phyloP scores from a whole-genome alignment of 73 alveolate species.

The Breviolum minutum region DNA sequence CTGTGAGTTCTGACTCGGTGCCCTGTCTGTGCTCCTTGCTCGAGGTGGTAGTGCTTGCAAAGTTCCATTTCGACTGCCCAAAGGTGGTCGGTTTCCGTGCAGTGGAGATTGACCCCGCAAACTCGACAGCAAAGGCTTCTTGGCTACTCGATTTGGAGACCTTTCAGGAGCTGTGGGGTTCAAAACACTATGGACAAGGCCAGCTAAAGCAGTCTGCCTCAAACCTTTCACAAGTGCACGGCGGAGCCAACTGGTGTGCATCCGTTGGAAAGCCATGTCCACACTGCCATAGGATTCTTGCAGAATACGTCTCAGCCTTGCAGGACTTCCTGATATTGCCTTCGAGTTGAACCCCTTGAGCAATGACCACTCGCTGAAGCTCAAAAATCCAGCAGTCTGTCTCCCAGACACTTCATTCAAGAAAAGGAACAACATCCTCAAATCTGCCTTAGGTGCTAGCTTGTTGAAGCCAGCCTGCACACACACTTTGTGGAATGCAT shows the following conservation, averaged over 20 bases:
- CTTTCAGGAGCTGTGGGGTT: conserved; percentile 23
- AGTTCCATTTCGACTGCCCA: conserved; percentile 10
- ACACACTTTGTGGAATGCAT: conserved; percentile 82
- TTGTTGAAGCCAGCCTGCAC: conserved; percentile 81
- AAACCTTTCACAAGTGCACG: conserved; percentile 66
- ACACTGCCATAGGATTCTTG: conserved; percentile 57
- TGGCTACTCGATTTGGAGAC: conserved; percentile 30
- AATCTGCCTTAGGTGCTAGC: conserved; percentile 81
- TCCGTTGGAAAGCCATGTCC: conserved; percentile 67
- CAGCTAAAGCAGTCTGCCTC: conserved; percentile 88
- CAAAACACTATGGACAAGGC: conserved; percentile 63
- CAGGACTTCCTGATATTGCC: conserved; percentile 82
- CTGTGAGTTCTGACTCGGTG: not conserved
- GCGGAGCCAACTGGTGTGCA: conserved; percentile 91
- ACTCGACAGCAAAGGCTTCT: not conserved
- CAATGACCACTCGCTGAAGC: conserved; percentile 95
- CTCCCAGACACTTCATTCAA: conserved; percentile 62
- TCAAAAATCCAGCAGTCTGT: conserved; percentile 54
- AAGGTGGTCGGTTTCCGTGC: too few species aligned
- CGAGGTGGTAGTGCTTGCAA: conserved; percentile 33
- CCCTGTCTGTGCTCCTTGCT: not conserved
- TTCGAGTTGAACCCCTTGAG: conserved; percentile 79
- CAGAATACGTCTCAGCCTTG: conserved; percentile 61
- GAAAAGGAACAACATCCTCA: conserved; percentile 82
- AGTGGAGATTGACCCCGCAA: conserved; percentile 15